A percentile compares a stretch with the other conserved stretches of the same genome.
phyloP scores from a whole-genome alignment of 2,329 filamentous ascomycete species.

The Aspergillus amoenus region DNA sequence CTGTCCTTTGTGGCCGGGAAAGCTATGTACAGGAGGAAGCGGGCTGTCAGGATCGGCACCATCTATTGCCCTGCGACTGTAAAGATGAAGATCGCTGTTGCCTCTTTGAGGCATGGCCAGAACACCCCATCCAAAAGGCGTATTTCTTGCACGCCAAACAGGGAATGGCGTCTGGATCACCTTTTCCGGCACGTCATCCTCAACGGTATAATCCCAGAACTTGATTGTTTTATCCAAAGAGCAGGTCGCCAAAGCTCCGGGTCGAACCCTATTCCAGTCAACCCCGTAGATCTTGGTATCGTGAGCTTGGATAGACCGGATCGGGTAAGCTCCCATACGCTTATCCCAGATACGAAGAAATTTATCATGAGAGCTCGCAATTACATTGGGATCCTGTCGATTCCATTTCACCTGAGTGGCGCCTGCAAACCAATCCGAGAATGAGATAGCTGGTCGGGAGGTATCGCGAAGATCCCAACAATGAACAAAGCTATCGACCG shows the following conservation, averaged over 20 bases:
- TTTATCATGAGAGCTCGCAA: conserved; percentile 88
- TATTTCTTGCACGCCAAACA: conserved; percentile 87
- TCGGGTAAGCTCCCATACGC: conserved; percentile 71
- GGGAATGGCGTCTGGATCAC: conserved; percentile 81
- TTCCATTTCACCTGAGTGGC: conserved; percentile 97
- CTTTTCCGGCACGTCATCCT: conserved; percentile 66
- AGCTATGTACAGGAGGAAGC: conserved; percentile 50
- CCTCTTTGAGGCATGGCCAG: conserved; percentile 91
- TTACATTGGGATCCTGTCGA: conserved; percentile 77
- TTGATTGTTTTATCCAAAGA: conserved; percentile 91
- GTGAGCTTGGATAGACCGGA: conserved; percentile 84
- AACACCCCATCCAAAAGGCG: conserved; percentile 82
- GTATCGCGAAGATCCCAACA: conserved; percentile 84
- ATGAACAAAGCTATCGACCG: conserved; percentile 89
- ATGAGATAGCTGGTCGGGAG: conserved; percentile 71
- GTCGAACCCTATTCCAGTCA: conserved; percentile 82
- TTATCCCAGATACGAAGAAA: conserved; percentile 90
- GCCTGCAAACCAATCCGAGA: conserved; percentile 90
- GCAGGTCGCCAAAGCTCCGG: conserved; percentile 76
- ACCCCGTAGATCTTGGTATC: conserved; percentile 92
- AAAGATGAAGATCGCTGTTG: conserved; percentile 80
- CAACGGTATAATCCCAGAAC: conserved; percentile 77
- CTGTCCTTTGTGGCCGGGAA: conserved; percentile 58
- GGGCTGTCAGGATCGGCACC: conserved; percentile 35
- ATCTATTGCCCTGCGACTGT: conserved; percentile 61